Conservation (phyloP, 495 filamentous ascomycete genomes). For the Penicillium ochrochloron region DNA sequence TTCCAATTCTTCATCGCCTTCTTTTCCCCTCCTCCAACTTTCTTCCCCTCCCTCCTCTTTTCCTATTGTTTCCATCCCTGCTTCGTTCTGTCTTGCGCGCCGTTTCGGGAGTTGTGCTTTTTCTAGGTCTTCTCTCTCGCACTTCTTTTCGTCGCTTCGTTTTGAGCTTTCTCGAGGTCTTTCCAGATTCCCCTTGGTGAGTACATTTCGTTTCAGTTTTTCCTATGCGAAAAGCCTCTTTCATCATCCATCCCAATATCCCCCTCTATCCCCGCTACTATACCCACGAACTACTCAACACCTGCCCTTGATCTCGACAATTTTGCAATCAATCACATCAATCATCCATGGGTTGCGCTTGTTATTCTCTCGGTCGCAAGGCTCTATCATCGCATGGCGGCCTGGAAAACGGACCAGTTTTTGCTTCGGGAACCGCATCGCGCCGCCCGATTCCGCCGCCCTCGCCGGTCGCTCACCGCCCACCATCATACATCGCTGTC, state of each 20-base stretch:
- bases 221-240: slow-evolving; percentile 24
- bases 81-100: slow-evolving; percentile 15
- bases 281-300: slow-evolving; percentile 5
- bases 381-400: background rate
- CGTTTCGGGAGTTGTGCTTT: slow-evolving; percentile 40
- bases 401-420: slow-evolving; percentile 13
- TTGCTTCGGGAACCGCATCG: slow-evolving; percentile 15
- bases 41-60: slow-evolving; percentile 37
- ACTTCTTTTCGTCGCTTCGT: slow-evolving; percentile 30
- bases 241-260: slow-evolving; percentile 17
- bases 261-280: slow-evolving; percentile 7
- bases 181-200: slow-evolving; percentile 32
- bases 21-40: slow-evolving; percentile 40
- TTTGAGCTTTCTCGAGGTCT: slow-evolving; percentile 33
- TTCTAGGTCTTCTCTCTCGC: slow-evolving; percentile 31
- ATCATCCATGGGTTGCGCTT: background rate
- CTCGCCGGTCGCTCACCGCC: slow-evolving; percentile 13
- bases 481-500: slow-evolving; percentile 7
- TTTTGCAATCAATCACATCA: background rate
- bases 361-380: background rate
- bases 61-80: slow-evolving; percentile 39
- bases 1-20: slow-evolving; percentile 52
- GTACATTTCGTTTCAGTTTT: slow-evolving; percentile 15
- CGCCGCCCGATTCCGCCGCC: slow-evolving; percentile 10
- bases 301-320: background rate